phyloP scores from a whole-genome alignment of 331 rosid genomes.

The Telfairia occidentalis region DNA sequence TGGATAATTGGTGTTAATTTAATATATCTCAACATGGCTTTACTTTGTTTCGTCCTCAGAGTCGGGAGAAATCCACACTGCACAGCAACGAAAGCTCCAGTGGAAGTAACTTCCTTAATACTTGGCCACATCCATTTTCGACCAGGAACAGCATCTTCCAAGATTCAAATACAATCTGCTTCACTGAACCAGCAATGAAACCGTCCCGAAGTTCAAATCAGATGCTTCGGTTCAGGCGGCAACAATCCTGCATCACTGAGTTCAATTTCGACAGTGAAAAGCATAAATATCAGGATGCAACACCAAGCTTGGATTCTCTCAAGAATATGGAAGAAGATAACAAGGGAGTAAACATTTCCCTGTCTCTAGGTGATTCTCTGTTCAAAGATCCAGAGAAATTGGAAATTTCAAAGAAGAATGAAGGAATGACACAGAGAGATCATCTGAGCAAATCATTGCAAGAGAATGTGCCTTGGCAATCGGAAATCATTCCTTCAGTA shows the following conservation, averaged over 20 bases:
- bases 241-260: slow-evolving; percentile 67
- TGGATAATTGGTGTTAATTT: neutral
- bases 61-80: slow-evolving; percentile 65
- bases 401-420: slow-evolving; percentile 31
- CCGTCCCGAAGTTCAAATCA: slow-evolving; percentile 27
- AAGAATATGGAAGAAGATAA: slow-evolving; percentile 36
- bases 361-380: slow-evolving; percentile 66
- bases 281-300: slow-evolving; percentile 25
- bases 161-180: slow-evolving; percentile 47
- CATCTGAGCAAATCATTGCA: slow-evolving; percentile 56
- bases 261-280: slow-evolving; percentile 46
- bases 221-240: slow-evolving; percentile 45
- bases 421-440: slow-evolving; percentile 38
- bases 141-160: slow-evolving; percentile 21
- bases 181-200: slow-evolving; percentile 33
- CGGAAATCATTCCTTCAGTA: slow-evolving; percentile 58
- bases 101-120: slow-evolving; percentile 35
- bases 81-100: slow-evolving; percentile 27
- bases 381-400: slow-evolving; percentile 38
- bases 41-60: slow-evolving; percentile 30
- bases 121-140: slow-evolving; percentile 45
- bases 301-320: slow-evolving; percentile 36
- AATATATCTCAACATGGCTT: slow-evolving; percentile 39
- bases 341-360: slow-evolving; percentile 65
- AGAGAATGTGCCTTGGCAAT: slow-evolving; percentile 93